Conservation (phyloP, 2,329 filamentous ascomycete species). For the Teratosphaeria zuluensis region DNA sequence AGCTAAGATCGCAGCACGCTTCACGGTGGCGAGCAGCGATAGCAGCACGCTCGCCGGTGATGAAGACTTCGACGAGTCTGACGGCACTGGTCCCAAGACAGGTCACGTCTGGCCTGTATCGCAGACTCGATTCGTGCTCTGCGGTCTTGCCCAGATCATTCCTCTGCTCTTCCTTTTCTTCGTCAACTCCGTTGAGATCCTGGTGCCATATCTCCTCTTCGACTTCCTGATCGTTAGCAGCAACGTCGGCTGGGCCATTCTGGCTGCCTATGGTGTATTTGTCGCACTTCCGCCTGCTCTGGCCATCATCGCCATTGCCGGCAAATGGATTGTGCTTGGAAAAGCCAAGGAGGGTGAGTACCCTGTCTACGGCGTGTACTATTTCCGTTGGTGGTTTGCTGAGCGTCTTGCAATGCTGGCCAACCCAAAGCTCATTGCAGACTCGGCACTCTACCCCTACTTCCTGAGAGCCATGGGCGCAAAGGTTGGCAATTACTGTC, state of each 20-base stretch:
- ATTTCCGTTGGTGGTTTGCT: slow-evolving; percentile 49
- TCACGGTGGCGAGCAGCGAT: slow-evolving; percentile 4
- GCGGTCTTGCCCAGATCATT: slow-evolving; percentile 14
- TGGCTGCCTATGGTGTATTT: slow-evolving; percentile 14
- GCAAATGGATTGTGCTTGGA: slow-evolving; percentile 48
- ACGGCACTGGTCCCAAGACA: slow-evolving; percentile 12
- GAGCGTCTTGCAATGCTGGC: slow-evolving; percentile 9
- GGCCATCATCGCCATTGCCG: slow-evolving; percentile 33
- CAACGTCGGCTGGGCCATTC: slow-evolving; percentile 10
- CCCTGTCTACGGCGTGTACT: slow-evolving; percentile 49
- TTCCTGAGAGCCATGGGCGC: slow-evolving; percentile 3
- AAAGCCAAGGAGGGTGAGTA: slow-evolving; percentile 43
- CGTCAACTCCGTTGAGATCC: slow-evolving; percentile 12
- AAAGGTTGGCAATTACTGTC: slow-evolving; percentile 13
- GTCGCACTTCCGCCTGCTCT: slow-evolving; percentile 7
- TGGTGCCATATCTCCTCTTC: slow-evolving; percentile 16
- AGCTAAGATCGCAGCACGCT: slow-evolving; percentile 12
- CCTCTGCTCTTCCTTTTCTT: slow-evolving; percentile 17
- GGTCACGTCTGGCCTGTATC: slow-evolving; percentile 10
- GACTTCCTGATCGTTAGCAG: slow-evolving; percentile 8
- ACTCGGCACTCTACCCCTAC: background rate
- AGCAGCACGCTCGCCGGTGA: slow-evolving; percentile 4
- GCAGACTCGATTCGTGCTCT: slow-evolving; percentile 11
- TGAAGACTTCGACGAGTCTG: slow-evolving; percentile 4
- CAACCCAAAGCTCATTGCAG: background rate